Evolutionary conservation across 2,329 filamentous ascomycete species (phyloP).

Genomic region (Aspergillus pseudotamarii): DNA sequence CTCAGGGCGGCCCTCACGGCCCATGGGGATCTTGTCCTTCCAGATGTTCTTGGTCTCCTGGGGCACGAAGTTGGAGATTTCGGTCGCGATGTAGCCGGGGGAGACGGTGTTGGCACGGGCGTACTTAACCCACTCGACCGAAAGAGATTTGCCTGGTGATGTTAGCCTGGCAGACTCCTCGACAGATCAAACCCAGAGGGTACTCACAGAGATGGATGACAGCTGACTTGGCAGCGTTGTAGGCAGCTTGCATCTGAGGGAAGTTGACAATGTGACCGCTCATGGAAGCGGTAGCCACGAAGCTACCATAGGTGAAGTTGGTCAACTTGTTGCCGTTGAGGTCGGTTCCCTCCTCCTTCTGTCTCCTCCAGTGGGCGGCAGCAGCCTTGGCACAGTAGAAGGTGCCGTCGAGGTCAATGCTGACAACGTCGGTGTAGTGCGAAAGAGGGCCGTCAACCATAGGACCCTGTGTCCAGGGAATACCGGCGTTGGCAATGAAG

Average conservation of each 20-base stretch:
- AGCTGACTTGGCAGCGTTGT: conserved; percentile 73
- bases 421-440: conserved; percentile 68
- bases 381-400: conserved; percentile 77
- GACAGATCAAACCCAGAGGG: neutral
- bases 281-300: conserved; percentile 79
- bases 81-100: conserved; percentile 75
- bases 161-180: conserved; percentile 44
- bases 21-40: conserved; percentile 80
- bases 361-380: conserved; percentile 69
- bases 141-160: conserved; percentile 64
- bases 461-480: conserved; percentile 70
- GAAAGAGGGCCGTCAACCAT: conserved; percentile 67
- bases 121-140: conserved; percentile 76
- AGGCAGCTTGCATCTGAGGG: conserved; percentile 73
- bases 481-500: conserved; percentile 78
- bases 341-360: conserved; percentile 68
- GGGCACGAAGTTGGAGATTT: conserved; percentile 68
- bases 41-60: conserved; percentile 71
- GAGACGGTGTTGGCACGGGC: conserved; percentile 73
- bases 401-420: conserved; percentile 73
- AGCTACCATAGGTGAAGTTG: conserved; percentile 66
- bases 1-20: conserved; percentile 68
- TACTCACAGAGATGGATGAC: conserved; percentile 51
- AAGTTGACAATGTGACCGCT: conserved; percentile 77
- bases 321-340: conserved; percentile 63